These are phyloP conservation scores for Scedosporium aurantiacum DNA, from an alignment of 2,329 filamentous ascomycete species.

Conservation along the genomic window DNA sequence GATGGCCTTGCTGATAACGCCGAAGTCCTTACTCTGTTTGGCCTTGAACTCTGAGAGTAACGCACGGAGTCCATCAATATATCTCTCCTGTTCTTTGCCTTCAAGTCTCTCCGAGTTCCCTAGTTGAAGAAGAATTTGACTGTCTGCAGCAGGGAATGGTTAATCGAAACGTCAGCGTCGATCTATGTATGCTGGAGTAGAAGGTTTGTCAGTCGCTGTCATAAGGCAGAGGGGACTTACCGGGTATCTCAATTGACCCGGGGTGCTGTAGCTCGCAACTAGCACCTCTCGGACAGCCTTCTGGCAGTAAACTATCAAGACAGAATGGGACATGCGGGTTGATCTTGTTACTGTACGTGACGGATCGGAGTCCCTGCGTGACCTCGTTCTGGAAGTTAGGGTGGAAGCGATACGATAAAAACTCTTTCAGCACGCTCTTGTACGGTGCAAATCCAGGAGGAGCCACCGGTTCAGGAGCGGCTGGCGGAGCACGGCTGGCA, in stretches of 20 bases:
- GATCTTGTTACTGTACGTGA: slow-evolving; percentile 91
- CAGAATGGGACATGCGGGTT: slow-evolving; percentile 65
- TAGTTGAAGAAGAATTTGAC: slow-evolving; percentile 61
- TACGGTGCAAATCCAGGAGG: slow-evolving; percentile 45
- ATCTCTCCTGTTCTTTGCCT: slow-evolving; percentile 48
- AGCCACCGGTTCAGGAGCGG: background rate
- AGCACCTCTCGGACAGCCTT: slow-evolving; percentile 57
- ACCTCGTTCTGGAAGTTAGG: slow-evolving; percentile 61
- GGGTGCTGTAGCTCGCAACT: slow-evolving; percentile 76
- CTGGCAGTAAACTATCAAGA: slow-evolving; percentile 59
- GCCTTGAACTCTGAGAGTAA: slow-evolving; percentile 49
- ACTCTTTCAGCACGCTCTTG: slow-evolving; percentile 68
- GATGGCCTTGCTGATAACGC: slow-evolving; percentile 55
- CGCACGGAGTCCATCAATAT: slow-evolving; percentile 50
- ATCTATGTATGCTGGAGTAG: background rate
- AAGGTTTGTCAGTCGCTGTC: slow-evolving; percentile 9
- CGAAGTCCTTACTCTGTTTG: slow-evolving; percentile 53
- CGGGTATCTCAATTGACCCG: slow-evolving; percentile 56
- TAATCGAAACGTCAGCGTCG: slow-evolving; percentile 7
- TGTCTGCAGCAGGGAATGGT: slow-evolving; percentile 40
- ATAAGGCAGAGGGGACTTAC: slow-evolving; percentile 44
- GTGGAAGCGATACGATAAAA: slow-evolving; percentile 86
- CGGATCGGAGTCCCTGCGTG: slow-evolving; percentile 67
- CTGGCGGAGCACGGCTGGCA: no score
- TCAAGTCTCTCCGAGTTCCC: slow-evolving; percentile 55